phyloP scores from a whole-genome alignment of 1,284 basidiomycete species.

The Ustilago esculenta region DNA sequence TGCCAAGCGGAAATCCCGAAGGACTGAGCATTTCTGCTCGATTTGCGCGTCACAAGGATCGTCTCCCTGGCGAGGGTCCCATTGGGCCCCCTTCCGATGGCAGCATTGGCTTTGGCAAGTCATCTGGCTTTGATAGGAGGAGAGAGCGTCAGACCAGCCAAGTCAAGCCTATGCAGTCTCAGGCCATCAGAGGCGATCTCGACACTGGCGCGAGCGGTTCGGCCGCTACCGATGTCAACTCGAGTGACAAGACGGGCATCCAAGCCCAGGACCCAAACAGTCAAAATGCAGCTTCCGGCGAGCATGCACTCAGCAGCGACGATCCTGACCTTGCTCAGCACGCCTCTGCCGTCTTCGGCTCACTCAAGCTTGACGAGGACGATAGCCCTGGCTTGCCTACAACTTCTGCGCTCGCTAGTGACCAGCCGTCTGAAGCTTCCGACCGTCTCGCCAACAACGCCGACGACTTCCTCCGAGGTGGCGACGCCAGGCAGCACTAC shows the following conservation, averaged over 20 bases:
- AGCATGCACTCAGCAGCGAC: slow-evolving; percentile 21
- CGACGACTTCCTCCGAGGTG: slow-evolving; percentile 22
- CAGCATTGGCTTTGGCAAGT: slow-evolving; percentile 59
- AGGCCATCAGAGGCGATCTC: slow-evolving; percentile 6
- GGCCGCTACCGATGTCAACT: background rate
- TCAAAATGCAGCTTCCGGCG: slow-evolving; percentile 3
- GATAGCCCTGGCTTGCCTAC: slow-evolving; percentile 30
- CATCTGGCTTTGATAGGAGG: slow-evolving; percentile 46
- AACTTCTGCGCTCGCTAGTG: slow-evolving; percentile 16
- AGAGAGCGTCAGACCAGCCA: slow-evolving; percentile 42
- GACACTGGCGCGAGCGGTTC: background rate
- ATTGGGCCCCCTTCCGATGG: slow-evolving; percentile 59
- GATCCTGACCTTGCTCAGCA: slow-evolving; percentile 50
- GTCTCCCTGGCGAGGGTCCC: slow-evolving; percentile 57
- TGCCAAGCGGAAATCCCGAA: slow-evolving; percentile 39
- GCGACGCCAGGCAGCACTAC: slow-evolving; percentile 16
- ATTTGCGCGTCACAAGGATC: slow-evolving; percentile 52
- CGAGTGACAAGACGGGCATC: slow-evolving; percentile 3
- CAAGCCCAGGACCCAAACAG: background rate
- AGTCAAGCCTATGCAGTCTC: slow-evolving; percentile 7
- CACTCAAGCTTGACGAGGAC: slow-evolving; percentile 53
- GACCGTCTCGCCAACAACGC: slow-evolving; percentile 10
- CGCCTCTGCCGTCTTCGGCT: slow-evolving; percentile 47
- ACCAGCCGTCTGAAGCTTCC: background rate
- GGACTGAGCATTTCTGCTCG: slow-evolving; percentile 45